Conservation (phyloP, 2,329 filamentous ascomycete species). For the Fusarium sp. region DNA sequence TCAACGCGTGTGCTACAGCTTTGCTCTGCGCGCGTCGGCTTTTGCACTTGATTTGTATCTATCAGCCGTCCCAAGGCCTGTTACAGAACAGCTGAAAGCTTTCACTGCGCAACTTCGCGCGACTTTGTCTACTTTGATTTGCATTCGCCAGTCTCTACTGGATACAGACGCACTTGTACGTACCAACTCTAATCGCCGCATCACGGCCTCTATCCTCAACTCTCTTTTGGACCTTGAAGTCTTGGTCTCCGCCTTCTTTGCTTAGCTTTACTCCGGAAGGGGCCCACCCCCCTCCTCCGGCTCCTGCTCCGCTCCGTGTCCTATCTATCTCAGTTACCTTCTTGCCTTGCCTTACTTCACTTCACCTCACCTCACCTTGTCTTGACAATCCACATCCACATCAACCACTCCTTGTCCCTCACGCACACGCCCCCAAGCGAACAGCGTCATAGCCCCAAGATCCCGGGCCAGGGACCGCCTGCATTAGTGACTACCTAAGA, state of each 20-base stretch:
- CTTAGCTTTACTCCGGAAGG: slow-evolving; percentile 24
- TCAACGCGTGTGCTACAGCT: slow-evolving; percentile 37
- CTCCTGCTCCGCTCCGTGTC: slow-evolving; percentile 32
- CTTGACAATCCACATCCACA: slow-evolving; percentile 29
- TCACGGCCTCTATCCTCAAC: slow-evolving; percentile 5
- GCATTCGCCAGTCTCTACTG: slow-evolving; percentile 27
- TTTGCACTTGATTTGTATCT: slow-evolving; percentile 30
- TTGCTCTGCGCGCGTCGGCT: slow-evolving; percentile 30
- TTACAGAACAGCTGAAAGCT: slow-evolving; percentile 26
- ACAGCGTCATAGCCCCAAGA: slow-evolving; percentile 60
- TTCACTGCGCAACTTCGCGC: slow-evolving; percentile 26
- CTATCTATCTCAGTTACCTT: slow-evolving; percentile 22
- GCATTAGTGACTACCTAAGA: slow-evolving; percentile 45
- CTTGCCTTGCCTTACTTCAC: slow-evolving; percentile 1
- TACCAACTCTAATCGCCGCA: slow-evolving; percentile 21
- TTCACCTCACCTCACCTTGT: slow-evolving; percentile 16
- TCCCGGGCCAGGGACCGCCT: slow-evolving; percentile 49
- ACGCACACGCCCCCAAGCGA: slow-evolving; percentile 41
- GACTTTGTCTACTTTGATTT: slow-evolving; percentile 33
- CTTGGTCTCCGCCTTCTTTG: slow-evolving; percentile 17
- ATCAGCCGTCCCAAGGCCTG: slow-evolving; percentile 23
- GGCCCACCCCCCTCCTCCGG: slow-evolving; percentile 42
- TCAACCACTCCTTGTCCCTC: slow-evolving; percentile 38
- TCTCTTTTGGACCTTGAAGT: slow-evolving; percentile 23
- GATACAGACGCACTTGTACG: slow-evolving; percentile 30